Percentiles rank a stretch among this genome's conserved stretches.
Evolutionary conservation across 2,329 filamentous ascomycete genomes (phyloP).

Genomic region (Penicillium sp.): DNA sequence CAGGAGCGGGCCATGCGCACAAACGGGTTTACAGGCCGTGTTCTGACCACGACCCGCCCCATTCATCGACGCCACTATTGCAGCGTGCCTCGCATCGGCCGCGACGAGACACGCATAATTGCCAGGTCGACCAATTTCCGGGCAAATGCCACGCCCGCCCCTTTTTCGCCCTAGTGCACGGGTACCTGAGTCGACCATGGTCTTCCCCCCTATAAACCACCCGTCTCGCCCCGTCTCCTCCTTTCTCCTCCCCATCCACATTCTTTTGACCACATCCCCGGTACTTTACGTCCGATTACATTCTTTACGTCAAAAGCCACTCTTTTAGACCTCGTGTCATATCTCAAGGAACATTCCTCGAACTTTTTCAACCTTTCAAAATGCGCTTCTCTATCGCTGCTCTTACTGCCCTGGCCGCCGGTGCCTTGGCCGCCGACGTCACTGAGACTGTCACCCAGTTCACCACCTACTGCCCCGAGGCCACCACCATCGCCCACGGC

Average conservation of each 20-base stretch:
- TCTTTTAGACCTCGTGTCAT: constrained; percentile 13
- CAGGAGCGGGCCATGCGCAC: not conserved
- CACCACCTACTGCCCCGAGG: constrained; percentile 70
- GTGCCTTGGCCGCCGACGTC: constrained; percentile 40
- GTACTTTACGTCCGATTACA: constrained; percentile 23
- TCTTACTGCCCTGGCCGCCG: constrained; percentile 38
- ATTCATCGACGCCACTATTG: not conserved
- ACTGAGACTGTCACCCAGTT: constrained; percentile 66
- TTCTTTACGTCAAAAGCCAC: constrained; percentile 19
- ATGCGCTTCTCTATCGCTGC: constrained; percentile 52
- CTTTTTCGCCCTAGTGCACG: constrained; percentile 14
- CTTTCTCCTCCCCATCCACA: constrained; percentile 16
- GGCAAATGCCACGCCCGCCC: not conserved
- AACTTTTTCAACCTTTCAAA: constrained; percentile 31
- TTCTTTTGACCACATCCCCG: constrained; percentile 17
- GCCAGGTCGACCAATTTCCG: not conserved
- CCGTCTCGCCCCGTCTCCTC: constrained; percentile 4
- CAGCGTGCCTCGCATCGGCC: too few species aligned
- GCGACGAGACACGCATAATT: not conserved
- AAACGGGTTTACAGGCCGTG: not conserved
- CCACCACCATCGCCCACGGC: constrained; percentile 64
- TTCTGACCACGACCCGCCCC: not conserved
- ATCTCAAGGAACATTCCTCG: constrained; percentile 15
- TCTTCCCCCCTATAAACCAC: constrained; percentile 12
- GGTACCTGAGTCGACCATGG: constrained; percentile 23